These are phyloP conservation scores for Micractinium conductrix DNA, from an alignment of 139 green algal species.

Conservation along the genomic window DNA sequence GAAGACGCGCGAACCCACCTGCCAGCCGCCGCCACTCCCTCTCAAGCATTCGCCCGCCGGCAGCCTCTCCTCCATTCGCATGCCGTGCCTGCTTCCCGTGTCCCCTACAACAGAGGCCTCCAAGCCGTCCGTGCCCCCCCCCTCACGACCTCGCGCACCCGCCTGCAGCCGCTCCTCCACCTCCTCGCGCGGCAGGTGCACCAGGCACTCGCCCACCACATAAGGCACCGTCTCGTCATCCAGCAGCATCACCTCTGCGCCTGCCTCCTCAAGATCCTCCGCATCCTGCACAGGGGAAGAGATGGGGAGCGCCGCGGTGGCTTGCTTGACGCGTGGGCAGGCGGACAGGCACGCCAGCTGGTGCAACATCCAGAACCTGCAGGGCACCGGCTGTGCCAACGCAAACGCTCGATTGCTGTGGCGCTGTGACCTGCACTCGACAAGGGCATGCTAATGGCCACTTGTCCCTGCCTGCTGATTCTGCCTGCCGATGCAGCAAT, in stretches of 20 bases:
- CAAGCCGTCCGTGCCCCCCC: neutral
- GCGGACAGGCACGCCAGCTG: no score
- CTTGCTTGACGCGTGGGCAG: neutral
- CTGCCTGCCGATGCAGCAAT: no score
- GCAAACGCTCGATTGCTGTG: no score
- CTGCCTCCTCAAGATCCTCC: constrained; percentile 82
- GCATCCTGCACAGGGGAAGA: constrained; percentile 34
- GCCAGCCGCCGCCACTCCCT: no score
- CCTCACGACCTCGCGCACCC: constrained; percentile 27
- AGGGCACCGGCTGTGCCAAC: no score
- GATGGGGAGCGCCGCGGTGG: neutral
- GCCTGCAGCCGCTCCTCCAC: constrained; percentile 66
- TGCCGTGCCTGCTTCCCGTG: no score
- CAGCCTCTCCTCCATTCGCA: neutral
- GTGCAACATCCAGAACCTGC: no score
- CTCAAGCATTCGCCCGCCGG: neutral
- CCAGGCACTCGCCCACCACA: constrained; percentile 73
- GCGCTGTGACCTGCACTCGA: no score
- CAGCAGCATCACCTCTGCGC: constrained; percentile 83
- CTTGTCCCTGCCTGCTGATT: no score
- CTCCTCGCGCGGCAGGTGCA: constrained; percentile 56
- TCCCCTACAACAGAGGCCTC: no score
- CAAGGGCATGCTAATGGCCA: no score
- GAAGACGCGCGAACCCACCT: neutral
- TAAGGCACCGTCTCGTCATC: constrained; percentile 77